A percentile compares a stretch with the other conserved stretches of the same genome.
Evolutionary conservation across 2,329 filamentous ascomycete species (phyloP).

Genomic region (Eutypa lata): DNA sequence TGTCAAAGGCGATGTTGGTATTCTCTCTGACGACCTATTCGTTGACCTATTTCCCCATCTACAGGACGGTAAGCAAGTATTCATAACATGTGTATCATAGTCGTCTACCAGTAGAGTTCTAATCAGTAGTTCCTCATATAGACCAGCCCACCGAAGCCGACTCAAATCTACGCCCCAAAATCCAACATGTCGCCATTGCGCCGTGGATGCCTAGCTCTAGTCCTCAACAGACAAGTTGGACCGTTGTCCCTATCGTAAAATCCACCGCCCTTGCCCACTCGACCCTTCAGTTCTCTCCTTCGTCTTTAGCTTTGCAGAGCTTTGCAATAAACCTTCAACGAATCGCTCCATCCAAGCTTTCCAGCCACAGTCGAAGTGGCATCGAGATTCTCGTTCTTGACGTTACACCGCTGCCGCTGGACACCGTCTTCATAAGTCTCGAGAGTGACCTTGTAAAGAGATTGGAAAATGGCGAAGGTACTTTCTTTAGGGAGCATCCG

Average conservation of each 20-base stretch:
- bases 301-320: constrained; percentile 70
- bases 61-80: constrained; percentile 42
- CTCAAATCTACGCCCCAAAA: constrained; percentile 30
- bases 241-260: constrained; percentile 71
- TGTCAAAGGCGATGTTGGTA: constrained; percentile 79
- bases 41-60: constrained; percentile 72
- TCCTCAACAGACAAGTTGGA: constrained; percentile 70
- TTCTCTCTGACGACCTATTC: constrained; percentile 84
- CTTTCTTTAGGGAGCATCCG: constrained; percentile 68
- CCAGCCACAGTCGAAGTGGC: constrained; percentile 67
- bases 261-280: constrained; percentile 67
- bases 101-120: constrained; percentile 10
- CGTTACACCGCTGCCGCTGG: constrained; percentile 73
- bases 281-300: constrained; percentile 75
- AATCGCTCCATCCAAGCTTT: constrained; percentile 71
- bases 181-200: constrained; percentile 67
- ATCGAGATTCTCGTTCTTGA: constrained; percentile 84
- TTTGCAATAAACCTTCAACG: constrained; percentile 73
- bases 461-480: constrained; percentile 78
- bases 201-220: constrained; percentile 64
- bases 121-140: constrained; percentile 8
- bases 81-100: constrained; percentile 13
- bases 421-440: constrained; percentile 82
- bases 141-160: constrained; percentile 27
- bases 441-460: constrained; percentile 77